Base-by-base conservation (phyloP, 2,329 filamentous ascomycete genomes). In the Venturia asperata region DNA sequence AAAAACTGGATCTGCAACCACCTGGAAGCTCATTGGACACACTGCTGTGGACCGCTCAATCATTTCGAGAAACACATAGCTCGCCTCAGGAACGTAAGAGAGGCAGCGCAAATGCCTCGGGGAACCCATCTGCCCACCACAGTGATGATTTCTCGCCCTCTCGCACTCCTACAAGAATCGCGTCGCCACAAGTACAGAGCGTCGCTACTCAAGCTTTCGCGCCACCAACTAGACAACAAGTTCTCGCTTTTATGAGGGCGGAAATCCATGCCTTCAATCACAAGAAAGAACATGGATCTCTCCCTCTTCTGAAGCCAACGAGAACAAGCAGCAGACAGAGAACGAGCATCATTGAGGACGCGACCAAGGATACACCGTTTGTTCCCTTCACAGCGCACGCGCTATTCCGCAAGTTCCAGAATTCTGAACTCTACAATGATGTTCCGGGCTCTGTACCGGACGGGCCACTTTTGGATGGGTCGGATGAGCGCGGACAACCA, bases 221-320 rank as follows among this genome's bases (percentile, higher is more conserved):
- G 27, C 52, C 52, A 19, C 52, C 52, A 37, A 58, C 52, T 15
- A 34, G 52, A 34, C 52, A 58, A 37, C 52, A 58, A 19, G 52
- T 37, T 4, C 52, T 58, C 10, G 30, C 52, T 10, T n/a, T 58
- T 15, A 1, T 58, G 27, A 37, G 27, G 37, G 5, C 27, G 6
- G 52, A 58, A n/a, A 37, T 58, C 5, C 11, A 58, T 37, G 30
- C 30, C 2, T 58, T 34, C 30, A 58, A 58, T 21, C 2, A 58
- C 27, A 19, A 37, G 17, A 37, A 37, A 11, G 15, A 47, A 47
- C 21, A 47, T 24, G 45, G 45, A n/a, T 7, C 2, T 9, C 10
- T 17, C 10, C 17, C 19, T 24, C 45, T 15, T 15, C 10, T 11
- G 15, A 9, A 41, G 39, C 39, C 15, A 10, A 41, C 39, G 39